These are phyloP conservation scores for Lentinula boryana DNA, from an alignment of 768 basidiomycete species.

Conservation along the genomic window DNA sequence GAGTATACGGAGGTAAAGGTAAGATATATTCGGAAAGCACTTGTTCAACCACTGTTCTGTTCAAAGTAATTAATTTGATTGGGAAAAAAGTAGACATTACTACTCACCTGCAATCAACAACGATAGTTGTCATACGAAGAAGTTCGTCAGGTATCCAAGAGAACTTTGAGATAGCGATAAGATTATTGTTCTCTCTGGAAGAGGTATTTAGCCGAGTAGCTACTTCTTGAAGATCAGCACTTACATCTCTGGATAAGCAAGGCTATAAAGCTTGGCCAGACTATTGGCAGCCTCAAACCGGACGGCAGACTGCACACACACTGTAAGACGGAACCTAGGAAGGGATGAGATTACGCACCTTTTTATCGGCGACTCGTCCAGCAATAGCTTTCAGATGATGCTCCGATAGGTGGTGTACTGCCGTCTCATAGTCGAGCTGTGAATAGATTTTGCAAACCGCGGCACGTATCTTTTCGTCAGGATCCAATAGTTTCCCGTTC, in stretches of 20 bases:
- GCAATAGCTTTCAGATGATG: conserved; percentile 57
- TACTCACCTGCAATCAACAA: conserved; percentile 53
- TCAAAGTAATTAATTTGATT: background rate
- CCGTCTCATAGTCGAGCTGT: conserved; percentile 86
- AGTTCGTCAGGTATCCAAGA: conserved; percentile 88
- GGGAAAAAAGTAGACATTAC: background rate
- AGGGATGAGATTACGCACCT: conserved; percentile 38
- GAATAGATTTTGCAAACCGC: conserved; percentile 79
- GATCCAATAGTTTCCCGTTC: conserved; percentile 65
- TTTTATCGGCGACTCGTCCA: conserved; percentile 78
- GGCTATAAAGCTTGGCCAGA: conserved; percentile 70
- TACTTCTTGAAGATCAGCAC: conserved; percentile 21
- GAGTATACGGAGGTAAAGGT: conserved; percentile 57
- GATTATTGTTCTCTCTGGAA: conserved; percentile 72
- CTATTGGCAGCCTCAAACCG: conserved; percentile 73
- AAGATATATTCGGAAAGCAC: conserved; percentile 72
- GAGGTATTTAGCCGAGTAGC: background rate
- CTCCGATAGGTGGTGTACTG: conserved; percentile 71
- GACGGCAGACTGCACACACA: conserved; percentile 40
- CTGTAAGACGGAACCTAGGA: background rate
- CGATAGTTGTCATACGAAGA: conserved; percentile 47
- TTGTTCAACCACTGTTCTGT: conserved; percentile 58
- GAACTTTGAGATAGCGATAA: conserved; percentile 70
- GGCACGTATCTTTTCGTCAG: conserved; percentile 87
- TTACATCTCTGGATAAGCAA: conserved; percentile 89